Base-by-base conservation (phyloP, 495 filamentous ascomycete species). In the Diplogelasinospora grovesii region DNA sequence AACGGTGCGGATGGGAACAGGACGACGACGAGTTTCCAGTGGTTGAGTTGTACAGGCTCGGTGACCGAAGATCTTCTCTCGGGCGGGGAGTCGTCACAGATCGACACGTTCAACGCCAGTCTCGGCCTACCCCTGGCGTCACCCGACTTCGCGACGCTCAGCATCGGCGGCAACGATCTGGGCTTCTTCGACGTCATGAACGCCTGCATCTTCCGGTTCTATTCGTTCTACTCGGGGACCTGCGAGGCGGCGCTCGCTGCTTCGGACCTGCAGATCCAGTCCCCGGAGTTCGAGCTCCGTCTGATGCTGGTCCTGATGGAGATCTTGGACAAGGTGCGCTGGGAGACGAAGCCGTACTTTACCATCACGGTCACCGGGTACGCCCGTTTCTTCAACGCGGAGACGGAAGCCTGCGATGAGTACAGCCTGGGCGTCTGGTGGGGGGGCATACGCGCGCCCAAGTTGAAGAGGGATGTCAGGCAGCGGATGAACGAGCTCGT, bases 161-260 rank as follows among this genome's bases (percentile, higher is more conserved):
- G 63, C 21, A 53, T 73, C 21, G 68, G 67, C 16, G 70, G 70
- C 10, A 71, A 74, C 47, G 69, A 74, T 49, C 59, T 72, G 20
- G 68, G 64, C 45, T 74, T 74, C 52, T 67, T 66, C 46, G 55
- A 59, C 33, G 59, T 71, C 21, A 58, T 74, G 27, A 67, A 65
- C 40, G 57, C 64, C 9, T 73, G 70, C 43, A 56, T 73, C n/a
- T 68, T 68, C 38, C 59, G 63, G 19, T 68, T 68, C 45, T 68
- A 68, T 46, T 56, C 56, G 46, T 63, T 69, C 50, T 63, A 59
- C 49, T 60, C 53, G 33, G 59, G 61, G 13, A 61, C 64, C 3
- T 70, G 66, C 46, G 62, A 65, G 40, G 14, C 49, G 2, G 61
- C 65, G 6, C 43, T 70, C 15, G 49, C 46, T 3, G 44, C 48